phyloP scores from a whole-genome alignment of 2,329 filamentous ascomycete species.

The Raffaelea ambrosiae region DNA sequence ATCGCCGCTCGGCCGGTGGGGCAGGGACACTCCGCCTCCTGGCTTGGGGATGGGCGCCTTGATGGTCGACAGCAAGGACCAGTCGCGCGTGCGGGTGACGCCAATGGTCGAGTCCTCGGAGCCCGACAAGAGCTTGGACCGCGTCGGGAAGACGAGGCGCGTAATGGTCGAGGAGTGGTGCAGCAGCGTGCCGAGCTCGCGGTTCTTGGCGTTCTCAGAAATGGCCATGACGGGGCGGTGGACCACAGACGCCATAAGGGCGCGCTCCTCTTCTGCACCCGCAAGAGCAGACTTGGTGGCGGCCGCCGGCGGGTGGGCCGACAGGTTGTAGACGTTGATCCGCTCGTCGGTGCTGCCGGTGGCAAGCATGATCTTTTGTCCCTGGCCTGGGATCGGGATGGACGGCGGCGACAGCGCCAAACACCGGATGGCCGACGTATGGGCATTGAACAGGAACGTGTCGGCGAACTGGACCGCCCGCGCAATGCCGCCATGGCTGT shows the following conservation, averaged over 20 bases:
- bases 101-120: slow-evolving; percentile 89
- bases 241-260: slow-evolving; percentile 56
- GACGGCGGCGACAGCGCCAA: slow-evolving; percentile 77
- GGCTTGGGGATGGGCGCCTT: slow-evolving; percentile 80
- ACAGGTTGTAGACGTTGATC: slow-evolving; percentile 90
- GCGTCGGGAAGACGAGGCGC: slow-evolving; percentile 69
- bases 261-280: slow-evolving; percentile 27
- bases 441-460: slow-evolving; percentile 92
- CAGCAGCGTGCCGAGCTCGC: slow-evolving; percentile 76
- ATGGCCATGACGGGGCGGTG: slow-evolving; percentile 51
- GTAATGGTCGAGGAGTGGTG: slow-evolving; percentile 83
- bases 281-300: slow-evolving; percentile 22
- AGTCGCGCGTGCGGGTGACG: slow-evolving; percentile 80
- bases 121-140: slow-evolving; percentile 78
- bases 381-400: slow-evolving; percentile 47
- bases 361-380: slow-evolving; percentile 80
- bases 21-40: slow-evolving; percentile 36
- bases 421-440: slow-evolving; percentile 81
- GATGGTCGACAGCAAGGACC: slow-evolving; percentile 78
- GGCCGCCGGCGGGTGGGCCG: slow-evolving; percentile 53
- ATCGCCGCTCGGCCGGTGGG: slow-evolving; percentile 68
- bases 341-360: slow-evolving; percentile 89
- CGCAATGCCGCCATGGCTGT: not conserved
- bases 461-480: slow-evolving; percentile 65
- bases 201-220: slow-evolving; percentile 77